phyloP scores from a whole-genome alignment of 2,329 filamentous ascomycete species.

The Graphiopsis chlorocephala region DNA sequence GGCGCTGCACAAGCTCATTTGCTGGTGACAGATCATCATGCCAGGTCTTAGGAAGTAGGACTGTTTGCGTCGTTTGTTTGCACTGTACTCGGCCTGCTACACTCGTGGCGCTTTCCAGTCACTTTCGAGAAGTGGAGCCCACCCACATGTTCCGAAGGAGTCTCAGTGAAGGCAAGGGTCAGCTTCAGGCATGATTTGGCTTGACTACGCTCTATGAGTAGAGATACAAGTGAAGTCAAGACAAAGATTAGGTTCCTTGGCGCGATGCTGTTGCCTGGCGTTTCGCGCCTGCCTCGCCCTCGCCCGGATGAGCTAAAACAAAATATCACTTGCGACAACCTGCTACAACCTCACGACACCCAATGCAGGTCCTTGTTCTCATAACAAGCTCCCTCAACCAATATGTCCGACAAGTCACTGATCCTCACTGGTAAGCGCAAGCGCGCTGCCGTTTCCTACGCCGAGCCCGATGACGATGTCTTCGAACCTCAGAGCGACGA shows the following conservation, averaged over 20 bases:
- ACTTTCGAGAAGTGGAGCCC: neutral
- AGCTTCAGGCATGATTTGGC: neutral
- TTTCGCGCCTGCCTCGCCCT: neutral
- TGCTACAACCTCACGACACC: neutral
- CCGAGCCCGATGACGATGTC: slow-evolving; percentile 17
- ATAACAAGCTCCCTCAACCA: neutral
- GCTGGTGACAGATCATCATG: neutral
- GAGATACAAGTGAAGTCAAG: slow-evolving; percentile 1
- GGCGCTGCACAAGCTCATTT: neutral
- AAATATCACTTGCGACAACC: neutral
- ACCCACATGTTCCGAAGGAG: slow-evolving; percentile 9
- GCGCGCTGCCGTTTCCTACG: slow-evolving; percentile 28
- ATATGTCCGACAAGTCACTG: neutral
- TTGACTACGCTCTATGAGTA: neutral
- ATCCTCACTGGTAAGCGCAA: slow-evolving; percentile 27
- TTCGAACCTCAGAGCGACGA: neutral
- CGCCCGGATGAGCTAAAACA: neutral
- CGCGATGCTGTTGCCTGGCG: slow-evolving; percentile 3
- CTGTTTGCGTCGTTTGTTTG: neutral
- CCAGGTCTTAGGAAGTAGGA: neutral
- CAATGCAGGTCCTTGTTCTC: neutral
- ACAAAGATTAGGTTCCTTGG: slow-evolving; percentile 8
- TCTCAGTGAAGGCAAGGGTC: neutral
- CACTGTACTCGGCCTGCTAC: neutral
- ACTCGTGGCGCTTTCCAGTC: neutral